phyloP scores from a whole-genome alignment of 345 rosid genomes.

The Eucalyptus erythrocorys region DNA sequence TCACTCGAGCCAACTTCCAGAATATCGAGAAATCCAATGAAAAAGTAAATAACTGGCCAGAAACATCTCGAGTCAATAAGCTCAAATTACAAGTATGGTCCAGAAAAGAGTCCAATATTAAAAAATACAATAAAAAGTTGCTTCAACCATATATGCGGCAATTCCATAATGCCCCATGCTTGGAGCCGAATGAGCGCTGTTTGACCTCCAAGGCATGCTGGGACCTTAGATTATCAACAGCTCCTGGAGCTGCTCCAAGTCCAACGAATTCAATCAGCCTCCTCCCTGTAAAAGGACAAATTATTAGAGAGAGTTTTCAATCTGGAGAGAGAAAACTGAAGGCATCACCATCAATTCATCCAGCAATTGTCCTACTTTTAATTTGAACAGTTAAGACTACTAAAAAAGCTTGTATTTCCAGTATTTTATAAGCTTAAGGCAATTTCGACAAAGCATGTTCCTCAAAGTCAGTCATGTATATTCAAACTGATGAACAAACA shows the following conservation, averaged over 20 bases:
- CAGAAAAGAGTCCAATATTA: neutral
- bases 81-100: neutral
- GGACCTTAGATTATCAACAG: conserved; percentile 42
- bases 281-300: conserved; percentile 24
- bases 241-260: conserved; percentile 40
- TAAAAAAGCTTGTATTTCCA: neutral
- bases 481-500: neutral
- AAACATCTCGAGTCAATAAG: neutral
- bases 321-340: neutral
- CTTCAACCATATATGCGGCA: conserved; percentile 46
- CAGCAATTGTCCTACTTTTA: neutral
- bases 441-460: neutral
- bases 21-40: neutral
- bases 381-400: neutral
- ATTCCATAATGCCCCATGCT: conserved; percentile 48
- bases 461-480: neutral
- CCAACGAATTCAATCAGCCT: conserved; percentile 25
- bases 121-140: neutral
- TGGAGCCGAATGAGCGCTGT: conserved; percentile 45
- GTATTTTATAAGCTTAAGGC: neutral
- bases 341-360: neutral
- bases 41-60: neutral
- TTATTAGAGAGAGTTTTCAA: neutral
- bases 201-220: conserved; percentile 41
- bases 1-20: neutral